Base-by-base conservation (phyloP, 2,329 filamentous ascomycete species). In the Botrytis squamosa region DNA sequence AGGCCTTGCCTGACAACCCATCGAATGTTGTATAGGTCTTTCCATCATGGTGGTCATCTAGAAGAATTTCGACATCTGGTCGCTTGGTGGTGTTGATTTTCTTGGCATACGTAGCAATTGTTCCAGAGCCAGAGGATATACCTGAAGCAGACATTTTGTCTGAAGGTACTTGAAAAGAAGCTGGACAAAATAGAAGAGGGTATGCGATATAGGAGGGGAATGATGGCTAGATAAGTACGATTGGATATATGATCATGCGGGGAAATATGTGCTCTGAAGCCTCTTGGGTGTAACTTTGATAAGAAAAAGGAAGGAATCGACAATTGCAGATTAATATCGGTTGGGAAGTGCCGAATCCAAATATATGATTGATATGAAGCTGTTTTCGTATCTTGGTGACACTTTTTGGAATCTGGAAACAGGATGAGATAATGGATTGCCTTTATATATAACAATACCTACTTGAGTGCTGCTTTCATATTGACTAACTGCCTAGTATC, bases 21-120 rank as follows among this genome's bases (percentile, higher is more conserved):
- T 81, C 80, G 40, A 77, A 79, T n/a, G 79, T 80, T 22, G 78
- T 78, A 64, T 80, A 81, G 29, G 77, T 71, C 52, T 79, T 81
- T 22, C 74, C 76, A 14, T 78, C 77, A 46, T 52, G 70, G 60
- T 80, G 75, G 52, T 79, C 71, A 29, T 81, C 76, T 33, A 81
- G 49, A 38, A 75, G 46, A 49, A 81, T 80, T 8, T 80, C 77
- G 70, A 81, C 77, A 63, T 77, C 79, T 64, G 79, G 76, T 38
- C 73, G 75, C 8, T 73, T 72, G 46, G 69, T 64, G 22, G 73
- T 70, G 18, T 70, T 68, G 40, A 80, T 75, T 73, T 75, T 79
- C 59, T 74, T 79, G 68, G 77, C 77, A 67, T 78, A 78, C 22
- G 64, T 73, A 44, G 78, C 78, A 59, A 80, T 75, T 10, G 78